Evolutionary conservation across 1,284 basidiomycete species (phyloP), one percentile per base, ranked within the genome.

Genomic region (Pseudozyma hubeiensis): DNA sequence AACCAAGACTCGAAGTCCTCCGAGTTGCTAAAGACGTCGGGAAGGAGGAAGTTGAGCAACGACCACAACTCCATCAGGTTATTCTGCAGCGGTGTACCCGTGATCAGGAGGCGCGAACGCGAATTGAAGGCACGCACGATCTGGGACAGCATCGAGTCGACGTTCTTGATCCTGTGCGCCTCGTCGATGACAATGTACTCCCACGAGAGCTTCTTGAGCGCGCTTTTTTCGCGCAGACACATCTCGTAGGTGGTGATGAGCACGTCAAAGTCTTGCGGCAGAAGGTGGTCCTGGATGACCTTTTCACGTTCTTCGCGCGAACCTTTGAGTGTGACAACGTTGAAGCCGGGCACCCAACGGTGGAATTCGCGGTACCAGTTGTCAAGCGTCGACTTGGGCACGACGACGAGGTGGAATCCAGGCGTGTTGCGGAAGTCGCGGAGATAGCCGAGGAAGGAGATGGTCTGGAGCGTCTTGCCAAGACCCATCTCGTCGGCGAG

Each of bases 151-250:
- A 98, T 92, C 33, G 94, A 97, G 84, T 99, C 94, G 80, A 96
- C 94, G 81, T 99, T 99, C 88, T 99, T 99, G 89, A 99, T 99
- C 40, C 96, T 92, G 83, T 99, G 97, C 0, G 96, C 97, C 86
- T 99, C 97, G 86, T 99, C 96, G 82, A 99, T 99, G 77, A 94
- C 89, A 85, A 99, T 98, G 86, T 99, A 99, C 86, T 97, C 93
- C 88, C 97, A 99, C 0, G 91, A 92, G 81, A 98, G 93, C 85
- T 96, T 97, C 86, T 93, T 94, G 77, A 99, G 88, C 0, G 92
- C 89, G 30, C 90, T 89, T 86, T 95, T 94, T 84, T 99, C 97
- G 78, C 97, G 93, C 65, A 99, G 88, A 84, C 94, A 97, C 79
- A 99, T 93, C 85, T 99, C 97, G 87, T 99, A 99, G 0, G 94